Conservation (phyloP, 2,329 filamentous ascomycete genomes). For the Sarocladium strictum region DNA sequence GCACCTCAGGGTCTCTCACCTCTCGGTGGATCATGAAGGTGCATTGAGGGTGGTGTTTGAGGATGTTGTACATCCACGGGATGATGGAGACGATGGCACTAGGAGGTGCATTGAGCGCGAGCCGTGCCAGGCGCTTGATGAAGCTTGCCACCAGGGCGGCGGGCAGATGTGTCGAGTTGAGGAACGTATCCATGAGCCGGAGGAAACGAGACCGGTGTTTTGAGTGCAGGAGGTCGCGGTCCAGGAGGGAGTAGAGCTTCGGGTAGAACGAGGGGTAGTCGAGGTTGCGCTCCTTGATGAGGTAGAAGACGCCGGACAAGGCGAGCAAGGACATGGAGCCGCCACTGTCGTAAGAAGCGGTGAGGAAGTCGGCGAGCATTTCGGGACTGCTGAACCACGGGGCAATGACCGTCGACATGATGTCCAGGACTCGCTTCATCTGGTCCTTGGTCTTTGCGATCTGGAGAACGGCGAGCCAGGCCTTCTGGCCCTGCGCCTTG, state of each 20-base stretch:
- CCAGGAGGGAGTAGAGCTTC: slow-evolving; percentile 89
- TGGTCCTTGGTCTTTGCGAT: slow-evolving; percentile 63
- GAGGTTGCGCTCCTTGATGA: slow-evolving; percentile 88
- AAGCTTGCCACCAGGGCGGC: slow-evolving; percentile 89
- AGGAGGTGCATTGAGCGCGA: slow-evolving; percentile 83
- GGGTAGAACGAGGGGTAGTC: slow-evolving; percentile 93
- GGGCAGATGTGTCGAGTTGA: slow-evolving; percentile 86
- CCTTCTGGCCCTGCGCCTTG: slow-evolving; percentile 75
- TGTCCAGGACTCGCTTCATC: slow-evolving; percentile 70
- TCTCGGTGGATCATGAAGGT: slow-evolving; percentile 94
- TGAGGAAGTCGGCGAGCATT: slow-evolving; percentile 90
- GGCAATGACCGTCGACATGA: slow-evolving; percentile 71
- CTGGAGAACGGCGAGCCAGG: slow-evolving; percentile 75
- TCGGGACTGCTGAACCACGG: slow-evolving; percentile 89
- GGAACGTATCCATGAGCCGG: slow-evolving; percentile 83
- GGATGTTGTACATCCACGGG: slow-evolving; percentile 91
- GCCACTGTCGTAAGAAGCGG: slow-evolving; percentile 84
- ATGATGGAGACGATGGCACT: slow-evolving; percentile 82
- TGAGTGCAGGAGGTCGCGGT: slow-evolving; percentile 81
- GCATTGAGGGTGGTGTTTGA: slow-evolving; percentile 82
- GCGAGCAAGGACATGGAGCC: slow-evolving; percentile 84
- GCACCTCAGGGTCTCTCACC: slow-evolving; percentile 50
- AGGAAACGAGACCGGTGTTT: slow-evolving; percentile 94
- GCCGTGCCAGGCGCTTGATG: slow-evolving; percentile 82
- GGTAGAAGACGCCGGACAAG: slow-evolving; percentile 86